Conservation (phyloP, 345 rosid species). For the Microthlaspi erraticum region DNA sequence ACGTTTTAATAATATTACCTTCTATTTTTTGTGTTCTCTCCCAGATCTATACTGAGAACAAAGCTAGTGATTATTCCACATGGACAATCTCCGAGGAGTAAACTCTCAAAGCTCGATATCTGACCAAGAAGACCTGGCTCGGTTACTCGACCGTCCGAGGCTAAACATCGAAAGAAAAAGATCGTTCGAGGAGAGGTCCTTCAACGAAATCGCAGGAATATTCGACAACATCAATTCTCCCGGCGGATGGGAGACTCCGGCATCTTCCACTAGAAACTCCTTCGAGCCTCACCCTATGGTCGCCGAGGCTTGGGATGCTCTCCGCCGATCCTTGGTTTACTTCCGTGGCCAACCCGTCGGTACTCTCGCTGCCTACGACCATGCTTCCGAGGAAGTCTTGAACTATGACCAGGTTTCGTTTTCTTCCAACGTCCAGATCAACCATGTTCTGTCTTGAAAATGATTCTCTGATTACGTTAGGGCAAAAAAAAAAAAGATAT, state of each 20-base stretch:
- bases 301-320: slow-evolving; percentile 96
- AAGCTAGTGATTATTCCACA: slow-evolving; percentile 25
- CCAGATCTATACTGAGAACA: slow-evolving; percentile 15
- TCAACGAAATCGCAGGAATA: slow-evolving; percentile 65
- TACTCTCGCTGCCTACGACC: slow-evolving; percentile 88
- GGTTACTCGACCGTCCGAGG: slow-evolving; percentile 79
- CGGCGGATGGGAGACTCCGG: slow-evolving; percentile 79
- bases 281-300: slow-evolving; percentile 97
- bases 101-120: slow-evolving; percentile 78
- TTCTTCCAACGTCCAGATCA: too few species aligned
- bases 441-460: background rate
- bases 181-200: slow-evolving; percentile 90
- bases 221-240: slow-evolving; percentile 65
- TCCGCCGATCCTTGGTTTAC: slow-evolving; percentile 76
- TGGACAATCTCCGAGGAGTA: slow-evolving; percentile 55
- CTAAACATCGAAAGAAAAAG: slow-evolving; percentile 89
- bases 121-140: slow-evolving; percentile 72
- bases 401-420: slow-evolving; percentile 89
- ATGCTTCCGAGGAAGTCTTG: slow-evolving; percentile 93
- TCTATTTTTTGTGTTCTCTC: background rate
- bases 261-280: slow-evolving; percentile 78
- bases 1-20: background rate
- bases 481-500: too few species aligned
- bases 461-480: background rate
- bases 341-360: slow-evolving; percentile 89